These are phyloP conservation scores for Prinsepia uniflora DNA, from an alignment of 306 rosid genomes.

Conservation along the genomic window DNA sequence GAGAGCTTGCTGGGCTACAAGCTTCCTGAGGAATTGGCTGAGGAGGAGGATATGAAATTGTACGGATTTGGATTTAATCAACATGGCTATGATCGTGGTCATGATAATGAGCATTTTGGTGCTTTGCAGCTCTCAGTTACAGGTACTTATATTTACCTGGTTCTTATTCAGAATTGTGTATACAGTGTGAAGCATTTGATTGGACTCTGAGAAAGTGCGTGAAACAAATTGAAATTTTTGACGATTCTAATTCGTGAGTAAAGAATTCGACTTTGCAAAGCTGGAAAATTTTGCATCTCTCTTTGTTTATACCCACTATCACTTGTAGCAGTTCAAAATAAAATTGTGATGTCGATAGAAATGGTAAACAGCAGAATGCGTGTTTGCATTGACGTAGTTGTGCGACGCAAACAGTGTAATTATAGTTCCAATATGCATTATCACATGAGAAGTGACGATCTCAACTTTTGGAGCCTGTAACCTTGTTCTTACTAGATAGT, in stretches of 20 bases:
- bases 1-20: constrained; percentile 26
- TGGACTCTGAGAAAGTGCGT: neutral
- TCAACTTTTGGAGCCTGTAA: neutral
- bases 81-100: constrained; percentile 33
- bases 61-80: constrained; percentile 57
- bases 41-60: constrained; percentile 88
- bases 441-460: neutral
- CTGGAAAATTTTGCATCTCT: neutral
- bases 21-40: constrained; percentile 93
- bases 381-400: neutral
- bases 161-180: neutral
- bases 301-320: no score
- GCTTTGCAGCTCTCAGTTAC: constrained; percentile 51
- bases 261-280: neutral
- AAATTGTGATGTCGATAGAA: neutral
- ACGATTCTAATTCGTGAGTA: neutral
- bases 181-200: neutral
- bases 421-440: neutral
- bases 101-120: constrained; percentile 25
- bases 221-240: neutral
- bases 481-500: neutral
- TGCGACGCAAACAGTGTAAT: neutral
- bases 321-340: no score
- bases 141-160: constrained; percentile 35
- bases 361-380: neutral